Evolutionary conservation across 768 basidiomycete genomes (phyloP), one percentile per base, ranked within the genome.

Genomic region (Tulasnella sp.): DNA sequence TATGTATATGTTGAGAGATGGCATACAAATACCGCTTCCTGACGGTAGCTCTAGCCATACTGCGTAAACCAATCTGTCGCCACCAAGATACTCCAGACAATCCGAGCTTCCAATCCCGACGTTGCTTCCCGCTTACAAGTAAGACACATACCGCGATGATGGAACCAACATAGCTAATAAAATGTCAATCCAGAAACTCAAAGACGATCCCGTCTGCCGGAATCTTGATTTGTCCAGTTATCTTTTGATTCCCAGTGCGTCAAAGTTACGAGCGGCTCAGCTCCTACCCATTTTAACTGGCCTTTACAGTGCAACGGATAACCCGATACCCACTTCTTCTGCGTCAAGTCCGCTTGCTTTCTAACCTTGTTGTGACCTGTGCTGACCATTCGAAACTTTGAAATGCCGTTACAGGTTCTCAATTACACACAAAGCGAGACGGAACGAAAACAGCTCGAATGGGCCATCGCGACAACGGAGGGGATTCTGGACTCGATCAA

Each of bases 281-380:
- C 73, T 79, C 78, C 68, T 62, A 4, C 62, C 82, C 0, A 79
- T 81, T 1, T 18, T 58, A 36, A n/a, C 19, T 18, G 40, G 38
- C 38, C 36, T 62, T 44, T 40, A 24, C 44, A 80, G 79, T 81
- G 80, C 80, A 81, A 76, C 92, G 97, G 12, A 92, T 98, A 78
- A 98, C 97, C 0, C 89, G 95, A 79, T 99, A 99, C 84, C 97
- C 97, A 0, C 87, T 99, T 0, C 88, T 98, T 42, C 91, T 98
- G 81, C 91, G 91, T 77, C 94, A 95, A 85, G 92, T 91, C 74
- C 27, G 62, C 27, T 24, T 36, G 27, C 27, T 18, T 36, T 34
- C 34, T 18, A 34, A 19, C 27, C 3, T 34, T 84, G 80, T 40
- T 36, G 81, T 58, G 62, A 40, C 73, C 52, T 34, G n/a, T 31